phyloP scores from a whole-genome alignment of 2,329 filamentous ascomycete genomes.

The Aureobasidium uvarum region DNA sequence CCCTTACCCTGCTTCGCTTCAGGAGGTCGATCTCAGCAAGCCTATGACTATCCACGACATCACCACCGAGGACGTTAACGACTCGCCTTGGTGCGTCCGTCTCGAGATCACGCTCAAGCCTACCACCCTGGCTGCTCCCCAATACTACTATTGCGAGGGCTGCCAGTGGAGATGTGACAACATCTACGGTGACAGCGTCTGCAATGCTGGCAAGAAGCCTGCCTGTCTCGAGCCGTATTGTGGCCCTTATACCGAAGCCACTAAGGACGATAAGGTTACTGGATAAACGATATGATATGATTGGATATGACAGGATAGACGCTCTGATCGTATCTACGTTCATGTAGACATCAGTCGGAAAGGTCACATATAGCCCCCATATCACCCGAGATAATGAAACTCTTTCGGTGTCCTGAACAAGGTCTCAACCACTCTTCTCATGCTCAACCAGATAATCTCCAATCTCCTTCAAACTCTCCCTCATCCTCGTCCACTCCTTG shows the following conservation, averaged over 20 bases:
- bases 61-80: not conserved
- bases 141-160: conserved; percentile 15
- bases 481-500: conserved; percentile 36
- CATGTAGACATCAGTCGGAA: not conserved
- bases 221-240: conserved; percentile 10
- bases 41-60: not conserved
- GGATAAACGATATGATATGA: not conserved
- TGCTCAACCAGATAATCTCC: conserved; percentile 4
- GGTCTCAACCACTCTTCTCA: not conserved
- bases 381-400: not conserved
- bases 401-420: not conserved
- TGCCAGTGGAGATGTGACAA: conserved; percentile 6
- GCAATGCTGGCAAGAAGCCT: not conserved
- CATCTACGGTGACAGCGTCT: conserved; percentile 2
- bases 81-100: not conserved
- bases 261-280: not conserved
- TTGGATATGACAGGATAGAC: too few species aligned
- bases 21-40: not conserved
- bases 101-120: conserved; percentile 10
- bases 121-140: conserved; percentile 3
- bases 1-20: not conserved
- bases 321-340: too few species aligned
- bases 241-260: not conserved
- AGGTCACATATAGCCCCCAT: not conserved
- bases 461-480: conserved; percentile 33